Percentiles rank a stretch among this genome's conserved stretches.
phyloP scores from a whole-genome alignment of 768 basidiomycete genomes.

The Tubosaeta sp. region DNA sequence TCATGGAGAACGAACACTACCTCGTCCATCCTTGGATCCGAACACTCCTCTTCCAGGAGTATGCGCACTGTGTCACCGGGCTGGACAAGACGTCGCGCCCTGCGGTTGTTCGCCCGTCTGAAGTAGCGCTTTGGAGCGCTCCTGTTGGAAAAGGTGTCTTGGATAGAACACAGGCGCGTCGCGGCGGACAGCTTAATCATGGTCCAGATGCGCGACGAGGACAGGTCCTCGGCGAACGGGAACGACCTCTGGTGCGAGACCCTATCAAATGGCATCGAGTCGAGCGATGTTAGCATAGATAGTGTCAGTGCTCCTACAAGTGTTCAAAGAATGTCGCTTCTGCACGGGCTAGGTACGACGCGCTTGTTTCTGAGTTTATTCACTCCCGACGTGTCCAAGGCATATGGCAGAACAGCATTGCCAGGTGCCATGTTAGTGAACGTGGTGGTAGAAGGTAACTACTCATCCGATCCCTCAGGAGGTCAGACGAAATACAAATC shows the following conservation, averaged over 20 bases:
- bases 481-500: not conserved
- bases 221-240: conserved; percentile 78
- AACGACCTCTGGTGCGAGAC: conserved; percentile 63
- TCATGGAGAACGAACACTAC: no score
- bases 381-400: conserved; percentile 55
- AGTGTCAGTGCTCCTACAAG: conserved; percentile 51
- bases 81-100: no score
- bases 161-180: no score
- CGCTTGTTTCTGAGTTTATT: conserved; percentile 72
- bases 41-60: no score
- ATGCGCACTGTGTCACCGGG: no score
- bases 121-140: no score
- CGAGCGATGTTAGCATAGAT: not conserved
- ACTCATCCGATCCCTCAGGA: no score
- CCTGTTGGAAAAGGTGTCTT: no score
- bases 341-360: conserved; percentile 75
- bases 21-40: no score
- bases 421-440: conserved; percentile 26
- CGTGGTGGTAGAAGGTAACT: not conserved
- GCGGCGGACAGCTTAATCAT: no score
- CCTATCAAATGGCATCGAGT: conserved; percentile 25
- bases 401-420: conserved; percentile 54
- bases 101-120: no score
- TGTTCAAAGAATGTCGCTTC: conserved; percentile 75
- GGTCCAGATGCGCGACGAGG: no score